phyloP scores from a whole-genome alignment of 164 flowering plant genomes.

The Houttuynia cordata region DNA sequence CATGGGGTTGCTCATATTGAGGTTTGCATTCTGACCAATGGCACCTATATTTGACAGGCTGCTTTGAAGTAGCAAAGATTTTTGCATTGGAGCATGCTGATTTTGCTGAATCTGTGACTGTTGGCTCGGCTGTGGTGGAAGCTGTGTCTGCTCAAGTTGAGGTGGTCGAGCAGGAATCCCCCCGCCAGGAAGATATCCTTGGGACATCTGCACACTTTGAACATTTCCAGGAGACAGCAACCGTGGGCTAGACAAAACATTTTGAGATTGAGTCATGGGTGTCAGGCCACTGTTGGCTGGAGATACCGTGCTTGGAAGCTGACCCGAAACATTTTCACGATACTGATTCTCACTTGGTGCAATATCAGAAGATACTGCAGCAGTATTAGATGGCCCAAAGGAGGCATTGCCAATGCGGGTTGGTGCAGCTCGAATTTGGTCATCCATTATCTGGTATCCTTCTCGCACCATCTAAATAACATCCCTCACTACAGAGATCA shows the following conservation, averaged over 20 bases:
- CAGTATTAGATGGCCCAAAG: constrained; percentile 26
- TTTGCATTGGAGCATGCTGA: constrained; percentile 6
- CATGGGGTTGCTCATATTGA: constrained; percentile 48
- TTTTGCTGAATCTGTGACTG: constrained; percentile 24
- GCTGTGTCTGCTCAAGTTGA: constrained; percentile 41
- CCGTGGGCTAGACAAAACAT: constrained; percentile 28
- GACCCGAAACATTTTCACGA: constrained; percentile 41
- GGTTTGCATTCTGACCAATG: constrained; percentile 42
- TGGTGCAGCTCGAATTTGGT: constrained; percentile 48
- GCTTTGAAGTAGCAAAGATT: constrained; percentile 34
- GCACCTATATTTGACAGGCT: constrained; percentile 44
- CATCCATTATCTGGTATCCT: constrained; percentile 42
- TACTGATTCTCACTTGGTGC: constrained; percentile 40
- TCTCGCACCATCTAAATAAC: constrained; percentile 65
- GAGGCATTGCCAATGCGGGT: constrained; percentile 20
- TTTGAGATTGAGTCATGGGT: constrained; percentile 34
- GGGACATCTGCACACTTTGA: constrained; percentile 61
- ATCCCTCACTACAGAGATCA: background rate
- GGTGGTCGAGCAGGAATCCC: constrained; percentile 44
- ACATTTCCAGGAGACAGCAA: constrained; percentile 57
- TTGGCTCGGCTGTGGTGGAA: constrained; percentile 38
- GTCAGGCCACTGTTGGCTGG: constrained; percentile 24
- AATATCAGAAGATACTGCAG: constrained; percentile 22
- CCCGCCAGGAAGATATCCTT: constrained; percentile 45
- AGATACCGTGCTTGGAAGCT: constrained; percentile 28